A percentile compares a stretch with the other conserved stretches of the same genome.
Evolutionary conservation across 768 basidiomycete genomes (phyloP).

Genomic region (Phaeotremella skinneri): DNA sequence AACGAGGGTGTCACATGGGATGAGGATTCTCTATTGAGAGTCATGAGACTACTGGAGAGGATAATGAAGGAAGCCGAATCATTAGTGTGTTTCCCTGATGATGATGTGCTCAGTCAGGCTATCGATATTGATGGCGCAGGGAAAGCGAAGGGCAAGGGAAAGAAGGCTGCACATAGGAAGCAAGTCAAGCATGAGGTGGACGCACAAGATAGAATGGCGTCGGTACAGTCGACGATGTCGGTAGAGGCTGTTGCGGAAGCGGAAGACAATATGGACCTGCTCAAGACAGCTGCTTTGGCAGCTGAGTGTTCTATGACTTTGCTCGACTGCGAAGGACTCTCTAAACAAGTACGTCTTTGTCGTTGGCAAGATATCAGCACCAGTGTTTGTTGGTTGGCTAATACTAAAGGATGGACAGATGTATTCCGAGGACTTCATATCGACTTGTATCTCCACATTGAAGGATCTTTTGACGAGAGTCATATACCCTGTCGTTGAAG

Average conservation of each 20-base stretch:
- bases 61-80: slow-evolving; percentile 74
- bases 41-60: slow-evolving; percentile 75
- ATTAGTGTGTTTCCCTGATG: slow-evolving; percentile 67
- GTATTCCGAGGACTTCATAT: slow-evolving; percentile 91
- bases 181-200: slow-evolving; percentile 8
- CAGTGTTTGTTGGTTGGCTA: slow-evolving; percentile 2
- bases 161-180: slow-evolving; percentile 31
- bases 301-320: slow-evolving; percentile 79
- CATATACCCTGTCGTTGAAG: slow-evolving; percentile 83
- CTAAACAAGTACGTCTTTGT: slow-evolving; percentile 69
- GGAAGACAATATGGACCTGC: slow-evolving; percentile 58
- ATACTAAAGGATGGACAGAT: slow-evolving; percentile 57
- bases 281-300: slow-evolving; percentile 65
- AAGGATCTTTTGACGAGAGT: slow-evolving; percentile 77
- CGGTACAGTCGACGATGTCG: slow-evolving; percentile 50
- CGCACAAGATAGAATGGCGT: slow-evolving; percentile 33
- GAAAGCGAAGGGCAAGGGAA: slow-evolving; percentile 51
- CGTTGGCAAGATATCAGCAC: background rate
- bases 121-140: slow-evolving; percentile 18
- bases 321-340: slow-evolving; percentile 71
- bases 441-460: slow-evolving; percentile 67
- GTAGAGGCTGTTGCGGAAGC: slow-evolving; percentile 41
- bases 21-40: slow-evolving; percentile 60
- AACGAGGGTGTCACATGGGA: slow-evolving; percentile 66
- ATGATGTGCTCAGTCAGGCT: slow-evolving; percentile 37